Conservation (phyloP, 257 asterid genomes). For the Solanum stenotomum region DNA sequence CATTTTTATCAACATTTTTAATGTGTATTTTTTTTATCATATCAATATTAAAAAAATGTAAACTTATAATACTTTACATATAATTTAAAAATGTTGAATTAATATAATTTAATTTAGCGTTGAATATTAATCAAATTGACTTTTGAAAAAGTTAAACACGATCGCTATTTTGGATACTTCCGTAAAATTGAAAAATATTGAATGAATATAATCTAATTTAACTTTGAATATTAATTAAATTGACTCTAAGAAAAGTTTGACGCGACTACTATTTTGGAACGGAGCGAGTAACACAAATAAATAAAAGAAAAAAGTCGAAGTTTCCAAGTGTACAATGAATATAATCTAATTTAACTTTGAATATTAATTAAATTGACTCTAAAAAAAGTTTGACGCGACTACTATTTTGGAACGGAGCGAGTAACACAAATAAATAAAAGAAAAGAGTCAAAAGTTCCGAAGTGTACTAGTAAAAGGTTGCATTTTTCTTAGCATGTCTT, state of each 20-base stretch:
- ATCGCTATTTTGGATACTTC: neutral
- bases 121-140: neutral
- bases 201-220: too few species aligned
- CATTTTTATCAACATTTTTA: neutral
- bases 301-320: neutral
- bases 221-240: neutral
- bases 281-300: neutral
- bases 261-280: neutral
- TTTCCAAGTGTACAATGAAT: neutral
- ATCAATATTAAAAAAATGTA: neutral
- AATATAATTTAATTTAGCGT: too few species aligned
- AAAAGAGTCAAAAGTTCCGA: neutral
- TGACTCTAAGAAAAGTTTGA: neutral
- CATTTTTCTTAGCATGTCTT: neutral
- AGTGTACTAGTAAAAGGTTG: neutral
- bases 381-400: neutral
- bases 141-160: neutral
- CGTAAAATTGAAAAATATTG: too few species aligned
- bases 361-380: neutral
- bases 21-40: neutral
- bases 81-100: too few species aligned
- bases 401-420: neutral
- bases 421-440: neutral
- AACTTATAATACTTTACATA: neutral
- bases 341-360: neutral